phyloP scores from a whole-genome alignment of 345 rosid species.

The Acer yangbiense region DNA sequence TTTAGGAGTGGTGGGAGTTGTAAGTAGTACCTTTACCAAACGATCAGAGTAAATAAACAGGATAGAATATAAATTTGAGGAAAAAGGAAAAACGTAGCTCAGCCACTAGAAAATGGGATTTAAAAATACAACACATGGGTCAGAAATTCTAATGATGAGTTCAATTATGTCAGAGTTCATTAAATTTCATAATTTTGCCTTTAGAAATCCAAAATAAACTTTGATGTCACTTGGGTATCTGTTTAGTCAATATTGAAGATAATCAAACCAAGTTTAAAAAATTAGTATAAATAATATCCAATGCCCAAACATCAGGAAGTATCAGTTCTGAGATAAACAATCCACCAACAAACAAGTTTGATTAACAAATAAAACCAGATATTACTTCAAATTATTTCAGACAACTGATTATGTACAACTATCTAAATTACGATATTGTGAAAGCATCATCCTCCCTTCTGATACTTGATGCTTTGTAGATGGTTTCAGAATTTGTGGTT shows the following conservation, averaged over 20 bases:
- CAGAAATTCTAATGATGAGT: neutral
- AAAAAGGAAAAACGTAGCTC: neutral
- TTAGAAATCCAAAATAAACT: neutral
- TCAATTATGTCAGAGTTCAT: neutral
- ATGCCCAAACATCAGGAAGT: neutral
- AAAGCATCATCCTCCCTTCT: neutral
- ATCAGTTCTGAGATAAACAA: neutral
- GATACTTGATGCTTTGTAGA: neutral
- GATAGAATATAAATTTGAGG: neutral
- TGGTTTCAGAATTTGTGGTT: neutral
- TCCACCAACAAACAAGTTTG: constrained; percentile 2
- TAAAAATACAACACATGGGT: neutral
- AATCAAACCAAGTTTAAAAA: neutral
- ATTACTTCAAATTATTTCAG: neutral
- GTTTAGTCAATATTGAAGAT: neutral
- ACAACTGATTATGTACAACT: neutral
- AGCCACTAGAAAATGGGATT: neutral
- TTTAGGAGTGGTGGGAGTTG: constrained; percentile 80
- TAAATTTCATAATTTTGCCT: neutral
- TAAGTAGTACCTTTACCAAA: constrained; percentile 68
- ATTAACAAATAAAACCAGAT: constrained; percentile 1
- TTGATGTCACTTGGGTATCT: neutral
- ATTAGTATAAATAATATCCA: neutral
- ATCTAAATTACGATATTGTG: neutral
- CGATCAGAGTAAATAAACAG: constrained; percentile 13